Evolutionary conservation across 441 rosid species (phyloP).

Genomic region (Brassica hybrid): DNA sequence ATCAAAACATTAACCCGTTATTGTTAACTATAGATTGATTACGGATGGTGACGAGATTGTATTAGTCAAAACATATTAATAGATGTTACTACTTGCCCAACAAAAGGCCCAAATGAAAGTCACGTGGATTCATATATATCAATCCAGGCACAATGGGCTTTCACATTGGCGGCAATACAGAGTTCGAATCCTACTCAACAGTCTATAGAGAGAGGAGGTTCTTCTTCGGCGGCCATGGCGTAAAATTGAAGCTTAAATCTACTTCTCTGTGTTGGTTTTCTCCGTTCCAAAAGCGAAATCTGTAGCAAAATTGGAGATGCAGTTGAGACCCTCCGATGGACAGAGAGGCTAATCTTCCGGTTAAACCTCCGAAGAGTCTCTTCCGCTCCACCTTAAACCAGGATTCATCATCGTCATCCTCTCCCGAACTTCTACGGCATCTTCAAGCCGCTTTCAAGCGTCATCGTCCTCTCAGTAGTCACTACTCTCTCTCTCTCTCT

Average conservation of each 20-base stretch:
- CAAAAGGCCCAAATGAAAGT: no score
- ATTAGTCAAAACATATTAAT: no score
- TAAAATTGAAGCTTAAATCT: conserved; percentile 9
- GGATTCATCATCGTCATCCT: conserved; percentile 54
- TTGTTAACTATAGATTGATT: no score
- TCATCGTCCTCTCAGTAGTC: conserved; percentile 81
- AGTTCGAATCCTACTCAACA: not conserved
- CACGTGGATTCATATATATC: no score
- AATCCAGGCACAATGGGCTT: no score
- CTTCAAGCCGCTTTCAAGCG: conserved; percentile 96
- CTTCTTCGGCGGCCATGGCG: conserved; percentile 24
- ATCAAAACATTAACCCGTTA: no score
- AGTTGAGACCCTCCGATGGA: conserved; percentile 74
- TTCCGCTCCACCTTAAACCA: conserved; percentile 45
- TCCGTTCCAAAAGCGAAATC: conserved; percentile 10
- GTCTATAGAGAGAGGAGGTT: not conserved
- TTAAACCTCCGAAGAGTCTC: conserved; percentile 44
- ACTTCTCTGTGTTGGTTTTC: not conserved
- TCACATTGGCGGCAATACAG: not conserved
- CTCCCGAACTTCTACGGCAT: conserved; percentile 72
- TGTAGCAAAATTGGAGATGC: conserved; percentile 65
- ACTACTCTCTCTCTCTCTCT: no score
- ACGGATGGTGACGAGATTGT: no score
- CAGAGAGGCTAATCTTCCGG: conserved; percentile 86
- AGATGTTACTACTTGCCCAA: no score